Evolutionary conservation across 495 filamentous ascomycete species (phyloP).

Genomic region (Penicillium tannophilum): DNA sequence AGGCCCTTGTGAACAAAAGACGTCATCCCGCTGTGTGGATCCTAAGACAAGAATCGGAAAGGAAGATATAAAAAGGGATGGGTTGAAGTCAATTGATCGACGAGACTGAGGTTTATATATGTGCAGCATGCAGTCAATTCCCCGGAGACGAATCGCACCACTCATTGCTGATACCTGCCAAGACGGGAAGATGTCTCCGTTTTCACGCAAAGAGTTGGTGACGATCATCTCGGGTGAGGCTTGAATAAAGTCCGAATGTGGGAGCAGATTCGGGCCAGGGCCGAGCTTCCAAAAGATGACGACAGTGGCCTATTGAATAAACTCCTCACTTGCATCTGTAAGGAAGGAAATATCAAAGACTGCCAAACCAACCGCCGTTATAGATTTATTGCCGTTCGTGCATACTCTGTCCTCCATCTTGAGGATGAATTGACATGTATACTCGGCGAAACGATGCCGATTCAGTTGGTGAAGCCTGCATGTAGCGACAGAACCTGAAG

Average conservation of each 20-base stretch:
- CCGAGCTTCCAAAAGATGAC: neutral
- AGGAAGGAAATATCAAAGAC: neutral
- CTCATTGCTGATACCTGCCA: neutral
- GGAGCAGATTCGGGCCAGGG: neutral
- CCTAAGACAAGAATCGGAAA: neutral
- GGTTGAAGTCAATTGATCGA: neutral
- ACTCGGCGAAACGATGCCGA: neutral
- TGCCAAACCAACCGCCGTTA: too few relatives aligned
- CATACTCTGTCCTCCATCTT: neutral
- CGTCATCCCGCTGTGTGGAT: slow-evolving; percentile 13
- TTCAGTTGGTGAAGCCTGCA: neutral
- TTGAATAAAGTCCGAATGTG: slow-evolving; percentile 4
- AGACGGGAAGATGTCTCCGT: slow-evolving; percentile 4
- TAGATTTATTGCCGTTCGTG: neutral
- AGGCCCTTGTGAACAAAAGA: slow-evolving; percentile 15
- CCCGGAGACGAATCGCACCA: neutral
- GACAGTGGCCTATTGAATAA: neutral
- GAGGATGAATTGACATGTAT: neutral
- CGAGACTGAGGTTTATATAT: neutral
- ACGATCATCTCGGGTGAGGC: neutral
- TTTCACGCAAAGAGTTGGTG: neutral
- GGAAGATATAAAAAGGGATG: neutral
- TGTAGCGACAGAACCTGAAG: neutral
- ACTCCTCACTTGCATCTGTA: neutral
- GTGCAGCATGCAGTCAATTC: neutral